Base-by-base conservation (phyloP, 2,329 filamentous ascomycete genomes). In the Aspergillus vadensis region DNA sequence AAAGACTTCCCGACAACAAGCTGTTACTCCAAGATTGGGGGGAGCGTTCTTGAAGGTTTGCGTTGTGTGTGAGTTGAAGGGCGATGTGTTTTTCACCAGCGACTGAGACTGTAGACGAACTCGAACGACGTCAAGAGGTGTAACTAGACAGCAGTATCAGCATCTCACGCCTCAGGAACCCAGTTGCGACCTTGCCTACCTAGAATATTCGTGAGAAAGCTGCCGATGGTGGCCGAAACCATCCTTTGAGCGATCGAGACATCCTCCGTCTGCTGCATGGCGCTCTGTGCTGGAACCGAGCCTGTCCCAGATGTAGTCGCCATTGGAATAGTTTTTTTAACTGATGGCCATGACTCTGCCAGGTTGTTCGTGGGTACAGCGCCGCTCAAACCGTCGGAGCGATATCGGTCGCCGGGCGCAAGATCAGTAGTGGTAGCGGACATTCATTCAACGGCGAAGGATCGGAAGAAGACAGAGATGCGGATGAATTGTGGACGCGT, bases 1-100 rank as follows among this genome's bases (percentile, higher is more conserved):
- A 77, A 98, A 99, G 38, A 99, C 94, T 76, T 99, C 94, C 63
- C 95, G 88, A 74, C 95, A 99, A 78, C 95, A 99, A 41, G 93
- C 88, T 15, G 93, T 97, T 57, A 98, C 91, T 62, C 95, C 95
- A 53, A 98, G 85, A 70, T 94, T 91, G 30, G 90, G 87, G 58
- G 92, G 91, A 52, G 95, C 85, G 65, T 89, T 86, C 63, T 86
- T 87, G 67, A 90, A 85, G 51, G 79, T 79, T 60, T 77, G 72
- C 3, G 67, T 75, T 44, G 71, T 77, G 65, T 75, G 88, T 74
- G 72, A 84, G 79, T 68, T 84, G 77, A 72, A 87, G 67, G 69
- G 85, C 75, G 74, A 88, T 76, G 76, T 82, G 81, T 72, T 84
- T 79, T 71, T 80, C 71, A 76, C 72, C 63, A 83, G 72, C 47